phyloP scores from a whole-genome alignment of 2,329 filamentous ascomycete genomes.

The Colletotrichum sp. region DNA sequence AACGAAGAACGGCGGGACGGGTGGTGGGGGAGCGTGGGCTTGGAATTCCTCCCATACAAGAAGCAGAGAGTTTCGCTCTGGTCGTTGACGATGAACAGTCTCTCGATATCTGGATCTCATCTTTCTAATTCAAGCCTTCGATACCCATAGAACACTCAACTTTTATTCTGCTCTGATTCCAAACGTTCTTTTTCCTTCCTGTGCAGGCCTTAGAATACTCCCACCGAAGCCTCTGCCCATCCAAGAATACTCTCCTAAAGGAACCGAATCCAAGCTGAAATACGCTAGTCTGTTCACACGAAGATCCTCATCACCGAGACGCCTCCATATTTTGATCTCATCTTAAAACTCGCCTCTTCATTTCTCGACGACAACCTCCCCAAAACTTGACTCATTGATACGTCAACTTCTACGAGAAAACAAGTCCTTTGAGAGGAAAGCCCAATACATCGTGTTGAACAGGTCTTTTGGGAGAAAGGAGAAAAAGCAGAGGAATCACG shows the following conservation, averaged over 20 bases:
- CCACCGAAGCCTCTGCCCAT: neutral
- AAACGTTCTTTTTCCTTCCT: neutral
- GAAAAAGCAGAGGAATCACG: neutral
- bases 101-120: neutral
- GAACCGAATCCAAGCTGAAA: conserved; percentile 2
- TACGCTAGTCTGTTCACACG: conserved; percentile 10
- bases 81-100: neutral
- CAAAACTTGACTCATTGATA: neutral
- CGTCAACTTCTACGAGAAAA: neutral
- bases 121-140: neutral
- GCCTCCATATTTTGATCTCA: neutral
- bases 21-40: neutral
- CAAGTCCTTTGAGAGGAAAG: neutral
- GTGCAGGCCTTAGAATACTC: conserved; percentile 9
- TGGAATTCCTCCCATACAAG: neutral
- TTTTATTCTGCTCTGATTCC: neutral
- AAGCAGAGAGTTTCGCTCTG: neutral
- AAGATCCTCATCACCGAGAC: conserved; percentile 3
- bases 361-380: neutral
- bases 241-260: neutral
- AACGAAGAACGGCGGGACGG: neutral
- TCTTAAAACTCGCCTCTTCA: neutral
- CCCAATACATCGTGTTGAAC: neutral
- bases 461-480: neutral
- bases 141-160: neutral